These are phyloP conservation scores for Suillus plorans DNA, from an alignment of 768 basidiomycete species.

Conservation along the genomic window DNA sequence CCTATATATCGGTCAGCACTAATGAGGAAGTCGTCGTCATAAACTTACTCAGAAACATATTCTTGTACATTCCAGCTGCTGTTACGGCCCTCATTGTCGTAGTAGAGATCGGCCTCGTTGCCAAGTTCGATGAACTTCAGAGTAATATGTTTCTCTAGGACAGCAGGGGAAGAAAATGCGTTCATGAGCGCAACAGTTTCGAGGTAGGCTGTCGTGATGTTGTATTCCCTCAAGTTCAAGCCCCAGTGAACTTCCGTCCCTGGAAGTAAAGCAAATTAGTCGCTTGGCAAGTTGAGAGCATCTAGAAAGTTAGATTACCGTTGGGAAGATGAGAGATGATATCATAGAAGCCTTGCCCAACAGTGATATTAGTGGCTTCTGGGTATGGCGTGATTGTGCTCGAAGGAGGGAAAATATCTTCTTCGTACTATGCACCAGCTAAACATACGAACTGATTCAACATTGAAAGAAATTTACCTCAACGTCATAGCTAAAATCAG, in stretches of 20 bases:
- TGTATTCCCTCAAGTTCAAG: slow-evolving; percentile 58
- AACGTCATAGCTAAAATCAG: slow-evolving; percentile 50
- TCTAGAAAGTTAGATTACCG: slow-evolving; percentile 30
- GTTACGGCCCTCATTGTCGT: slow-evolving; percentile 42
- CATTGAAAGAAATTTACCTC: slow-evolving; percentile 32
- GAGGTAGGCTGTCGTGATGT: slow-evolving; percentile 48
- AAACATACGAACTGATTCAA: not conserved
- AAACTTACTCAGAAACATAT: slow-evolving; percentile 50
- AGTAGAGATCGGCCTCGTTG: slow-evolving; percentile 61
- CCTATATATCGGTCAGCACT: slow-evolving; percentile 28
- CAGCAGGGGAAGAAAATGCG: slow-evolving; percentile 44
- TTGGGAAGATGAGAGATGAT: slow-evolving; percentile 51
- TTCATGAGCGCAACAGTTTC: slow-evolving; percentile 47
- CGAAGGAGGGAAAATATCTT: slow-evolving; percentile 49
- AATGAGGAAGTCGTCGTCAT: not conserved
- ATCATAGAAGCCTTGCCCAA: slow-evolving; percentile 57
- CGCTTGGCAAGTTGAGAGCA: not conserved
- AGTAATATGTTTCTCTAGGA: slow-evolving; percentile 41
- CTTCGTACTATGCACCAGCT: slow-evolving; percentile 37
- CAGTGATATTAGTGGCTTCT: slow-evolving; percentile 59
- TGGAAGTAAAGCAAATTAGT: slow-evolving; percentile 18
- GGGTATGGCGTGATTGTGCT: slow-evolving; percentile 59
- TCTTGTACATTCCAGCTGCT: slow-evolving; percentile 39
- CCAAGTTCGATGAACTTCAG: slow-evolving; percentile 63
- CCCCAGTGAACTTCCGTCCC: slow-evolving; percentile 68